phyloP scores from a whole-genome alignment of 164 flowering plant species.

The Brasenia schreberi region DNA sequence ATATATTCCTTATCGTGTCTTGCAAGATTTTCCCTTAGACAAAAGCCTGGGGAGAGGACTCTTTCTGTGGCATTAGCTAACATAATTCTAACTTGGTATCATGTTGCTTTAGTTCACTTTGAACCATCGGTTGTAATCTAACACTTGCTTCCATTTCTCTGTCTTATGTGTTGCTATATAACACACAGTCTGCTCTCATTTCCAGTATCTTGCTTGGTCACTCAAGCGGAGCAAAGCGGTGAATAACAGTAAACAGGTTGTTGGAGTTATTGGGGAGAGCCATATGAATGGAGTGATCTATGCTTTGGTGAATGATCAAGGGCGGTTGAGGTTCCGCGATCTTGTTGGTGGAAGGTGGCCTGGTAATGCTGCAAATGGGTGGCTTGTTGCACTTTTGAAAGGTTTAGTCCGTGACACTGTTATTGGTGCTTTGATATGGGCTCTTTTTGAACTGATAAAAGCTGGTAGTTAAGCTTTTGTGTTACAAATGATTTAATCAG shows the following conservation, averaged over 20 bases:
- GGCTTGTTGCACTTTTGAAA: constrained; percentile 27
- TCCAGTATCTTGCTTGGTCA: constrained; percentile 89
- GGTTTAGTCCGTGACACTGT: constrained; percentile 64
- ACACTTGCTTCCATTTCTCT: too few relatives aligned
- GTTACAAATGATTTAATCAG: not conserved
- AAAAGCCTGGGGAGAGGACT: too few relatives aligned
- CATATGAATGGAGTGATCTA: constrained; percentile 93
- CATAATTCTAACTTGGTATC: too few relatives aligned
- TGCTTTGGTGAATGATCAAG: constrained; percentile 69
- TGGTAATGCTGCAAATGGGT: constrained; percentile 19
- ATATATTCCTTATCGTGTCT: too few relatives aligned
- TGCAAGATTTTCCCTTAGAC: too few relatives aligned
- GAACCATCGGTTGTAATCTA: too few relatives aligned
- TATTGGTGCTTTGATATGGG: constrained; percentile 53
- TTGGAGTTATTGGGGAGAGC: constrained; percentile 86
- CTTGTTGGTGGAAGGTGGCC: constrained; percentile 34
- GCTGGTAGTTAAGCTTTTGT: not conserved
- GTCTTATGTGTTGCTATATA: too few relatives aligned
- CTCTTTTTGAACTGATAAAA: constrained; percentile 43
- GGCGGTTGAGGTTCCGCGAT: constrained; percentile 70
- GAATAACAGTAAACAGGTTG: constrained; percentile 56
- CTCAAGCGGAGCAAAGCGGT: constrained; percentile 92
- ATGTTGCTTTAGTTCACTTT: too few relatives aligned
- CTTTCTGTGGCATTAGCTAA: too few relatives aligned
- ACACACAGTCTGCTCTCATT: not conserved